Evolutionary conservation across 176 grass and related monocot species (phyloP).

Genomic region (Eragrostis curvula): DNA sequence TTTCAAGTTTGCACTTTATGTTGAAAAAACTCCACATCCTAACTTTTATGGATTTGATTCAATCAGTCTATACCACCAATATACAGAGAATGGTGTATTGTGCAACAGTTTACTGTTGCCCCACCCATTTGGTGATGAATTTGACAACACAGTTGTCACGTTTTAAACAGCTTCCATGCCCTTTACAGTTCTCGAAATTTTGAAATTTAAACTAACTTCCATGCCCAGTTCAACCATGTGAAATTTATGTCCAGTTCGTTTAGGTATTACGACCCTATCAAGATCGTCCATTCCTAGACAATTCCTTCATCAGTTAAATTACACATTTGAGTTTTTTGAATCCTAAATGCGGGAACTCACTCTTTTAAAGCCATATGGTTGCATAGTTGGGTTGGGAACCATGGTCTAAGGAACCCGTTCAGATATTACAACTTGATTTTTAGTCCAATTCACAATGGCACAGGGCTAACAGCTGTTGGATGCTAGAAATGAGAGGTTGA

Average conservation of each 20-base stretch:
- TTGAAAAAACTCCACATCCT: background rate
- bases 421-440: background rate
- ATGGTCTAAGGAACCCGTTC: background rate
- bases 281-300: background rate
- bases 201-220: background rate
- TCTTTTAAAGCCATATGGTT: background rate
- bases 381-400: background rate
- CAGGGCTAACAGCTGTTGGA: background rate
- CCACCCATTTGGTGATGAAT: background rate
- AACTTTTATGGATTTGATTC: background rate
- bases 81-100: background rate
- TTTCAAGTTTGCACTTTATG: constrained; percentile 26
- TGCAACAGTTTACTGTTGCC: background rate
- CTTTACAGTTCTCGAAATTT: background rate
- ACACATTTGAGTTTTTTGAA: background rate
- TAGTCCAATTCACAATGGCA: background rate
- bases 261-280: background rate
- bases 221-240: no score
- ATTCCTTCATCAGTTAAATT: constrained; percentile 15
- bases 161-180: background rate
- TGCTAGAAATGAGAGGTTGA: background rate
- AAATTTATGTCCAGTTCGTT: background rate
- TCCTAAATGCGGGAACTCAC: background rate
- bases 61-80: background rate
- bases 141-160: background rate